These are phyloP conservation scores for Mycena alexandri DNA, from an alignment of 768 basidiomycete species.

Conservation along the genomic window DNA sequence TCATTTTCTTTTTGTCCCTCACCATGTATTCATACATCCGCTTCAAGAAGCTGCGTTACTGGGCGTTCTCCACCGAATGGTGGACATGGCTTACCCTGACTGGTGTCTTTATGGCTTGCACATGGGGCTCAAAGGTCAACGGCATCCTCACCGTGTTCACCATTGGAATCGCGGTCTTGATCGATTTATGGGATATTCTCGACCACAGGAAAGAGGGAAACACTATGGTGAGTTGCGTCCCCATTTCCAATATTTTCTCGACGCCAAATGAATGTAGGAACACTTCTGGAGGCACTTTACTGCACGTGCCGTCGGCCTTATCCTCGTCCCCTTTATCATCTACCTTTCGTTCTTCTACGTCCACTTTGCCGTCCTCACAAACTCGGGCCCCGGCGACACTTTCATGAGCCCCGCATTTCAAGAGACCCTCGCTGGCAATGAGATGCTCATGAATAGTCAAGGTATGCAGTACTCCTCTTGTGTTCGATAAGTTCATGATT, in stretches of 20 bases:
- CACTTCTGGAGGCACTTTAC: constrained; percentile 91
- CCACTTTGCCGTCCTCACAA: constrained; percentile 89
- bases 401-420: constrained; percentile 99
- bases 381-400: constrained; percentile 92
- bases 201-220: constrained; percentile 81
- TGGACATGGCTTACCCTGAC: constrained; percentile 95
- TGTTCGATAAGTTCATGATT: neutral
- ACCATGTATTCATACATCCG: constrained; percentile 94
- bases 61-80: constrained; percentile 90
- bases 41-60: constrained; percentile 94
- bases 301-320: constrained; percentile 87
- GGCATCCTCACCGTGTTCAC: constrained; percentile 91
- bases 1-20: constrained; percentile 96
- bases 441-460: constrained; percentile 91
- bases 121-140: constrained; percentile 98
- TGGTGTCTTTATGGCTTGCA: constrained; percentile 94
- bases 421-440: constrained; percentile 93
- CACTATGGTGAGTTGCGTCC: constrained; percentile 69
- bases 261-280: constrained; percentile 62
- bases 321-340: constrained; percentile 87
- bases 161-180: constrained; percentile 90
- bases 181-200: constrained; percentile 95
- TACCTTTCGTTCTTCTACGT: constrained; percentile 97
- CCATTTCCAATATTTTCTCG: neutral
- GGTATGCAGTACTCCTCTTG: constrained; percentile 61